Evolutionary conservation across 2,329 filamentous ascomycete genomes (phyloP), one percentile per base, ranked within the genome.

Genomic region (Paecilomyces sp.): DNA sequence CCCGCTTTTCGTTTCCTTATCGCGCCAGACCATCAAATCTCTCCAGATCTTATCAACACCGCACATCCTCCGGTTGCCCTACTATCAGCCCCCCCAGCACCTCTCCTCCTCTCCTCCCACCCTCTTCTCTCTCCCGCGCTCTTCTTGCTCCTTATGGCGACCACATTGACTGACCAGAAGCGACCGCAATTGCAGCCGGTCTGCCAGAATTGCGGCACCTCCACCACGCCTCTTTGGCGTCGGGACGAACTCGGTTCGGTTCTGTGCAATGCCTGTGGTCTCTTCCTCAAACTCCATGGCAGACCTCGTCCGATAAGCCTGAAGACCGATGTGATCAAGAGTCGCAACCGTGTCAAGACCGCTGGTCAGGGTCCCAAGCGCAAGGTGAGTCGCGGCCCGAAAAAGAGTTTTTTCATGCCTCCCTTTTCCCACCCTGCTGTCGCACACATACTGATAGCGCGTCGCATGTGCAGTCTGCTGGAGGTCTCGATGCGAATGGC

Each of bases 241-340:
- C 89, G 94, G 80, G 94, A 99, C 82, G 94, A 99, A 80, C 86
- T 89, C 70, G 94, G 94, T 66, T 89, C 92, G 0, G 93, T 99
- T 41, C 88, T 99, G 57, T 99, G 94, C 86, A 99, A 99, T 79
- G 94, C 94, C 70, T 99, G 94, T 77, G 94, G 94, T 61, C 84
- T 99, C 60, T 99, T 97, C 77, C 84, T 97, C 70, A 99, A 99
- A 83, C 84, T 99, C 67, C 94, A 99, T 74, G 92, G 92, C 64
- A 89, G 92, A 28, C 87, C 94, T 62, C 88, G 94, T 59, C 94
- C 94, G 67, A 97, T 96, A 74, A 96, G 91, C 68, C 84, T 99
- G 69, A 99, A 99, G 83, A 97, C 94, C 55, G 94, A 99, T 81
- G 93, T 97, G 67, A 99, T 99, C 80, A 99, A 99, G 82, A 97